phyloP scores from a whole-genome alignment of 257 asterid genomes.

The Henckelia pumila region DNA sequence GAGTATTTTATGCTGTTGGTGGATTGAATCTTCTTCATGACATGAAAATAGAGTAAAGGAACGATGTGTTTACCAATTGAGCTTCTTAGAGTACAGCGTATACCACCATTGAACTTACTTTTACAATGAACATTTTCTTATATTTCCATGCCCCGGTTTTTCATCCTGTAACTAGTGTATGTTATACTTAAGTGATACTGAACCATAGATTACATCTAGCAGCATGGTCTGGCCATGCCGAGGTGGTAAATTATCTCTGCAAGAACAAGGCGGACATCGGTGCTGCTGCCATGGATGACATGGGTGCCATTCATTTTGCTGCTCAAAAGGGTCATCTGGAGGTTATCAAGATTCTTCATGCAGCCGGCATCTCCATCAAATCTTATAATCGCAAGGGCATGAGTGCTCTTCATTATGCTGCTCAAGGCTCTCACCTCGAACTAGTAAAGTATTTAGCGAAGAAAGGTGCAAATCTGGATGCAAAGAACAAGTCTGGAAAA shows the following conservation, averaged over 20 bases:
- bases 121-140: not conserved
- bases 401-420: slow-evolving; percentile 91
- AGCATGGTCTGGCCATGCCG: slow-evolving; percentile 90
- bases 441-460: slow-evolving; percentile 71
- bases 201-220: slow-evolving; percentile 83
- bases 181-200: slow-evolving; percentile 31
- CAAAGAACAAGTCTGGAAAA: slow-evolving; percentile 81
- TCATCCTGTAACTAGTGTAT: no score
- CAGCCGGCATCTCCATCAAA: slow-evolving; percentile 66
- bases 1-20: not conserved
- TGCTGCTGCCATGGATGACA: slow-evolving; percentile 98
- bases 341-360: slow-evolving; percentile 55
- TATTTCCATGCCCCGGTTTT: not conserved
- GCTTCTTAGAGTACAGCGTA: not conserved
- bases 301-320: slow-evolving; percentile 97
- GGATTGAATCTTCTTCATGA: not conserved
- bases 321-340: slow-evolving; percentile 92
- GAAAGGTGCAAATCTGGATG: slow-evolving; percentile 62
- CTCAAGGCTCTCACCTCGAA: slow-evolving; percentile 77
- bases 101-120: not conserved
- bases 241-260: slow-evolving; percentile 67
- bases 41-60: not conserved
- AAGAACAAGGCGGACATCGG: slow-evolving; percentile 88
- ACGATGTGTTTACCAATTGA: not conserved
- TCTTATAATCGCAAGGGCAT: slow-evolving; percentile 80